Evolutionary conservation across 2,329 filamentous ascomycete genomes (phyloP), one percentile per base, ranked within the genome.

Genomic region (Verticillium nubilum): DNA sequence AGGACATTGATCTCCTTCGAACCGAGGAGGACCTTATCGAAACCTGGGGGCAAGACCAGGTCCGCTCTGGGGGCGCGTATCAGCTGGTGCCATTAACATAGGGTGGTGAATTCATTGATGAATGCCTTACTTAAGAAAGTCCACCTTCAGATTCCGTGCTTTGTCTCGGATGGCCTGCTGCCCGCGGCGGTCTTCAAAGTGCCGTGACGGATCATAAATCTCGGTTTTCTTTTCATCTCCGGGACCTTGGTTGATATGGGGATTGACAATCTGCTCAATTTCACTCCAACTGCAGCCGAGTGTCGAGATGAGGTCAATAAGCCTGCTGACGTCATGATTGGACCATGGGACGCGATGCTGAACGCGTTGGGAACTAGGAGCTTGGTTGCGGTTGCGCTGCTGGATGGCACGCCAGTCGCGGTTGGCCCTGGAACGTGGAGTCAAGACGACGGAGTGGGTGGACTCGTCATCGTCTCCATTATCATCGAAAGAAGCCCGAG

Each of bases 141-240:
- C 76, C 35, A 82, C 79, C 72, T 86, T 86, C 58, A 84, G 63
- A 59, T 83, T 78, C 56, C 83, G 78, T n/a, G 83, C 83, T 69
- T 81, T 82, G 73, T 86, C 83, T 6, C 83, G 81, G 59, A 82
- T 76, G 4, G 80, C 79, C 68, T 85, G 82, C 70, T 85, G 82
- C 64, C 79, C 77, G 56, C 82, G 80, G 2, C 67, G 67, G 17
- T 70, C 63, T 52, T 80, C 72, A 58, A 83, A 83, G 2, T 59
- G 60, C 19, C 72, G 31, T 0, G 65, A 65, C 28, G 74, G 69
- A 5, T 65, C 47, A 27, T 62, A 65, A 60, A 67, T 67, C 19
- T 23, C 19, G 19, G 42, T n/a, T 5, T 13, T 15, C 42, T 25
- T 19, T 1, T 5, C 5, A 13, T 50, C 52, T 54, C 58, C 60